phyloP scores from a whole-genome alignment of 176 grass and related monocot species.

The Guadua angustifolia region DNA sequence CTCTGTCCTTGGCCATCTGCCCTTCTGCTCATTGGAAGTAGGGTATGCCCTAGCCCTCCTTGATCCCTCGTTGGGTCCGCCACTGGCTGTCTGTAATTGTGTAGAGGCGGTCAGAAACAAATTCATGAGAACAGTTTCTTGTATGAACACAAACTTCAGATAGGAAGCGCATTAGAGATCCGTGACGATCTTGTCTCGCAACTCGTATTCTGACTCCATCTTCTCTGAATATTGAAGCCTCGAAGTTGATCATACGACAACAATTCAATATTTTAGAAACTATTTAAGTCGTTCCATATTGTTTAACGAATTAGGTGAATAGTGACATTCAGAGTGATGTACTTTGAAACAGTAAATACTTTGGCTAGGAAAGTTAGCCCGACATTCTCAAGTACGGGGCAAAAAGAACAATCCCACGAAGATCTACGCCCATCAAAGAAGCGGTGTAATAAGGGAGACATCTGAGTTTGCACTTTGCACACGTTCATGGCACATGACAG shows the following conservation, averaged over 20 bases:
- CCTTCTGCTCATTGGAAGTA: no score
- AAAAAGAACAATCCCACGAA: neutral
- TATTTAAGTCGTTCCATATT: neutral
- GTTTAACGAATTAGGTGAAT: neutral
- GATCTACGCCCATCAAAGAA: neutral
- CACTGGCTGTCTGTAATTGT: no score
- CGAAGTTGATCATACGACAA: neutral
- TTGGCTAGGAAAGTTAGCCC: neutral
- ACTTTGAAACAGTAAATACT: neutral
- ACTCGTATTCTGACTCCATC: neutral
- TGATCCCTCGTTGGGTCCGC: no score
- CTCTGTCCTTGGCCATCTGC: no score
- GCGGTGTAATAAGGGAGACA: neutral
- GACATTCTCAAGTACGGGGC: neutral
- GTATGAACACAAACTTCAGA: no score
- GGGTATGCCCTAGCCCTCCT: no score
- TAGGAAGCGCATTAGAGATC: no score
- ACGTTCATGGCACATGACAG: conserved; percentile 5
- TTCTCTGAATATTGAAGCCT: neutral
- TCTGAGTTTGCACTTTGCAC: neutral
- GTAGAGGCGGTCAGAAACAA: no score
- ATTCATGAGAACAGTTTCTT: no score
- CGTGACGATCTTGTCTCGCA: no score
- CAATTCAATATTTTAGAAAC: neutral
- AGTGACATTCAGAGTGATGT: conserved; percentile 1